phyloP scores from a whole-genome alignment of 176 grass and related monocot genomes.

The Melocanna baccifera region DNA sequence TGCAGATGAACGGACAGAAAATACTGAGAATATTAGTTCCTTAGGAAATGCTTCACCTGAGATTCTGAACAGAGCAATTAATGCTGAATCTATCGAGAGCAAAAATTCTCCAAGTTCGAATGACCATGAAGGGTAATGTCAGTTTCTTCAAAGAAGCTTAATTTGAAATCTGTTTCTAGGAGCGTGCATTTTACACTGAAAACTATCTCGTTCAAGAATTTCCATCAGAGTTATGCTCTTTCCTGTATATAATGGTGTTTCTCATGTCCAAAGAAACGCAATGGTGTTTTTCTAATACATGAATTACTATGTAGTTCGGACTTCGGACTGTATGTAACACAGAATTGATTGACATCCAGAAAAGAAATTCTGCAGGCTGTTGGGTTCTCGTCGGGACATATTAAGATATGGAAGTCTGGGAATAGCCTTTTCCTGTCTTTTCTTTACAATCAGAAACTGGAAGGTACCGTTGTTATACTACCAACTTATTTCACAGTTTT shows the following conservation, averaged over 20 bases:
- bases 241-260: slow-evolving; percentile 14
- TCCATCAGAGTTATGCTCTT: neutral
- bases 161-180: slow-evolving; percentile 12
- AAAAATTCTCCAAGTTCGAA: slow-evolving; percentile 43
- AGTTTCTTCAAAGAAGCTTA: slow-evolving; percentile 49
- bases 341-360: slow-evolving; percentile 39
- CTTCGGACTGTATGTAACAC: slow-evolving; percentile 8
- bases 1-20: slow-evolving; percentile 70
- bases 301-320: neutral
- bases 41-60: slow-evolving; percentile 49
- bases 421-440: slow-evolving; percentile 68
- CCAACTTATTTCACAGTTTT: neutral
- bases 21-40: slow-evolving; percentile 43
- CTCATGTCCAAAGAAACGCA: slow-evolving; percentile 3
- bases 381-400: slow-evolving; percentile 76
- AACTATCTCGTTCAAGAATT: slow-evolving; percentile 10
- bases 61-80: slow-evolving; percentile 46
- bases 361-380: slow-evolving; percentile 58
- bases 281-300: slow-evolving; percentile 14
- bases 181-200: slow-evolving; percentile 3
- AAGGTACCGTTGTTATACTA: slow-evolving; percentile 57
- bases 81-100: slow-evolving; percentile 34
- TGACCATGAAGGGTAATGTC: slow-evolving; percentile 83
- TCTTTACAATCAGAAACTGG: slow-evolving; percentile 77
- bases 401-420: slow-evolving; percentile 89